A percentile compares a stretch with the other conserved stretches of the same genome.
Conservation (phyloP, 106 monocot species). For the Dendrobium huoshanense region DNA sequence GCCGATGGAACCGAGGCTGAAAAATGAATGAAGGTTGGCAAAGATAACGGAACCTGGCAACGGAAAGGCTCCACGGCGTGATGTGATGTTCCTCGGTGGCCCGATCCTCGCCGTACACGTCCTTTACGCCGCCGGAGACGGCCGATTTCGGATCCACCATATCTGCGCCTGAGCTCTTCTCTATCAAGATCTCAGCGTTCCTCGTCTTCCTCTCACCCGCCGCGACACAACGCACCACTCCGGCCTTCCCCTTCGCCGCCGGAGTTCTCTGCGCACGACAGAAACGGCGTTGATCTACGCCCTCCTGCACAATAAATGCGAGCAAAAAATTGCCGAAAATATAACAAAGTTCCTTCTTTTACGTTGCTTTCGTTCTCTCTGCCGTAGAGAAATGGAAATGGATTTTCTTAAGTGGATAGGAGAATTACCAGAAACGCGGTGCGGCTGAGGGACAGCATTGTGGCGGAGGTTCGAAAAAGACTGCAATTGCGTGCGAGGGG, state of each 20-base stretch:
- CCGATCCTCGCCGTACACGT: conserved; percentile 46
- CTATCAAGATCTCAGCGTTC: conserved; percentile 10
- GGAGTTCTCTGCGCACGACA: not conserved
- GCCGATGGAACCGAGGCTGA: not conserved
- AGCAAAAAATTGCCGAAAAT: not conserved
- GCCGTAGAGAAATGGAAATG: not conserved
- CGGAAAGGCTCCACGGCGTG: conserved; percentile 46
- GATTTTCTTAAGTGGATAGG: not conserved
- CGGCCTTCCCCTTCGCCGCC: not conserved
- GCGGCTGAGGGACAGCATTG: conserved; percentile 4
- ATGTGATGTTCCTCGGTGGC: conserved; percentile 46
- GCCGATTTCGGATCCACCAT: conserved; percentile 8
- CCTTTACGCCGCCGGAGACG: conserved; percentile 31
- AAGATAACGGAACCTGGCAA: conserved; percentile 34
- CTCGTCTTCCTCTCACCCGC: conserved; percentile 4
- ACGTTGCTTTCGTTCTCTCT: too few species aligned
- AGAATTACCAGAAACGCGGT: conserved; percentile 1
- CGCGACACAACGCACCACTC: conserved; percentile 2
- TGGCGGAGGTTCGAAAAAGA: not conserved
- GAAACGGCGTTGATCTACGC: not conserved
- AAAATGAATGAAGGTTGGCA: not conserved
- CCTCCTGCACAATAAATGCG: not conserved
- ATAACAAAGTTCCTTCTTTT: not conserved
- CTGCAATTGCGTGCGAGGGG: not conserved
- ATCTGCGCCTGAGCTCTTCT: conserved; percentile 16